Base-by-base conservation (phyloP, 2,329 filamentous ascomycete species). In the Colletotrichum simmondsii region DNA sequence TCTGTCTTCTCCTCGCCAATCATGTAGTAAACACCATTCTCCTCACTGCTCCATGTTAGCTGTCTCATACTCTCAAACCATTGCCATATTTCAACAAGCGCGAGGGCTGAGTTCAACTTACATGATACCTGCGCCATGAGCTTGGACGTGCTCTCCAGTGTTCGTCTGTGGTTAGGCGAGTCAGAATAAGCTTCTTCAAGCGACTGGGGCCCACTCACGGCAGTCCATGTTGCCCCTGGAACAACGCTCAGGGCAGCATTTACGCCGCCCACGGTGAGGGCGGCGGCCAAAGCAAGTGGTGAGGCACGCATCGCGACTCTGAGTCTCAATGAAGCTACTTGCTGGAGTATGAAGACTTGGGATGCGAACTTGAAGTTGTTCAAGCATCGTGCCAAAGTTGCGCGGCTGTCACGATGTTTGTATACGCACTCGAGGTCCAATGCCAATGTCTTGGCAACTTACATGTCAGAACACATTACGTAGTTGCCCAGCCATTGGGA, bases 1-100 rank as follows among this genome's bases (percentile, higher is more conserved):
- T 88, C 82, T 1, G 89, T 88, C 79, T 93, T 93, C 81, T 93
- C 92, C 79, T 94, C 92, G 19, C 92, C 92, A 42, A 93, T 88
- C 82, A 91, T 87, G 81, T 93, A 94, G 83, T 90, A 94, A 0
- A 86, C 88, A 11, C 83, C 84, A 56, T 86, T 84, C 2, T 89
- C 88, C 75, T 89, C 83, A 26, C 73, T 74, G 3, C 1, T 6
- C 1, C 2, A 19, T 4, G 60, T 70, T 22, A 72, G 70, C 8
- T 10, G 0, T 14, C 19, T 8, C 22, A 19, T 3, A 5, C 14
- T 19, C 3, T 3, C 4, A 2, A 58, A 35, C 7, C 10, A 10
- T 46, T 19, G 19, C 19, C 42, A 8, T 3, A 46, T 19, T 46
- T n/a, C 19, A n/a, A 10, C 42, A 46, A 46, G 42, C 5, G 22